A percentile compares a stretch with the other conserved stretches of the same genome.
phyloP scores from a whole-genome alignment of 768 basidiomycete genomes.

The Hemileccinum rubropunctum region DNA sequence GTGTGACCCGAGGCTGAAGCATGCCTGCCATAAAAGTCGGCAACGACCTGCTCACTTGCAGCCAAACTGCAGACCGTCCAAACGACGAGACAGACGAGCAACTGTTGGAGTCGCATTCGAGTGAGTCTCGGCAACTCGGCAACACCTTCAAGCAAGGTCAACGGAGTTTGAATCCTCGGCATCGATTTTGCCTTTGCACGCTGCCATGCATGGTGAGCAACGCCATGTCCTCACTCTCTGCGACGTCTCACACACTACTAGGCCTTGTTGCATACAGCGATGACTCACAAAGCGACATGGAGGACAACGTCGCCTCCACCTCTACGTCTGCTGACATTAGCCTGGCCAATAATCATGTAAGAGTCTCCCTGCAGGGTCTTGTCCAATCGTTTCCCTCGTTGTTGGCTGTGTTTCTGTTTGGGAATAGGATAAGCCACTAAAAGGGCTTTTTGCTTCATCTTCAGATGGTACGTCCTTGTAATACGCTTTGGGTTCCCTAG shows the following conservation, averaged over 20 bases:
- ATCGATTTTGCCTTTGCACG: constrained; percentile 2
- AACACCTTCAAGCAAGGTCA: not conserved
- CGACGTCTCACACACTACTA: constrained; percentile 21
- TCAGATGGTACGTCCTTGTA: constrained; percentile 28
- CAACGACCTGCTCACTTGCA: constrained; percentile 37
- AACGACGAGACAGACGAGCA: constrained; percentile 35
- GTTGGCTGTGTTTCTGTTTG: constrained; percentile 56
- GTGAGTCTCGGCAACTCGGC: constrained; percentile 28
- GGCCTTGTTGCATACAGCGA: constrained; percentile 65
- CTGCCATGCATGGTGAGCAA: constrained; percentile 32
- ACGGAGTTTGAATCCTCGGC: constrained; percentile 25
- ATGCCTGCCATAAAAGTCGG: constrained; percentile 47
- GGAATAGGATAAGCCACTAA: constrained; percentile 62
- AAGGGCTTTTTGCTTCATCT: constrained; percentile 24
- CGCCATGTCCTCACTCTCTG: not conserved
- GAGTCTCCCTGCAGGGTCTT: constrained; percentile 43
- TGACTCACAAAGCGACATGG: constrained; percentile 60
- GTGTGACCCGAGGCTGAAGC: constrained; percentile 56
- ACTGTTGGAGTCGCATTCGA: constrained; percentile 26
- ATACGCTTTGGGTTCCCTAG: not conserved
- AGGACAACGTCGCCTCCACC: constrained; percentile 38
- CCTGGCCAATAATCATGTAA: constrained; percentile 50
- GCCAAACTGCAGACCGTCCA: constrained; percentile 33
- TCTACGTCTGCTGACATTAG: constrained; percentile 14
- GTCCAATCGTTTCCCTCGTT: constrained; percentile 60